Conservation (phyloP, 176 grass and related monocot genomes). For the Chrysopogon serrulatus region DNA sequence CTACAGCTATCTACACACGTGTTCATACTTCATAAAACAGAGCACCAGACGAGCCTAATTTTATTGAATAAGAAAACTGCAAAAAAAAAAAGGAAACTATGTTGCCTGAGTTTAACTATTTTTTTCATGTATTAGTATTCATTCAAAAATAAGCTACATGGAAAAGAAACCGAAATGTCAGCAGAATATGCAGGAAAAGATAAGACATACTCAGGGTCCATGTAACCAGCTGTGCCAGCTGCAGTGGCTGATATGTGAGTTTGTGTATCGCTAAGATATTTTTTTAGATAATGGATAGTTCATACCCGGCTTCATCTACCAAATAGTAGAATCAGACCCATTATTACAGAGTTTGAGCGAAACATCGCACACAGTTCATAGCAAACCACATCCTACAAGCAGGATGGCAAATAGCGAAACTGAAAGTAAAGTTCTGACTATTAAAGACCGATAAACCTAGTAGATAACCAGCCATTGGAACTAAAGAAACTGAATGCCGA, state of each 20-base stretch:
- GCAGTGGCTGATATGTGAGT: background rate
- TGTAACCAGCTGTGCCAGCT: constrained; percentile 27
- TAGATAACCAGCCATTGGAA: too few relatives aligned
- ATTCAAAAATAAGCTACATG: background rate
- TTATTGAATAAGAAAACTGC: background rate
- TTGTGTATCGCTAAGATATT: background rate
- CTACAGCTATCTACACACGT: too few relatives aligned
- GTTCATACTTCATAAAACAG: background rate
- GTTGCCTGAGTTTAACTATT: background rate
- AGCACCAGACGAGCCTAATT: background rate
- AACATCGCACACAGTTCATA: too few relatives aligned
- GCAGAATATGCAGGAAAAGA: constrained; percentile 30
- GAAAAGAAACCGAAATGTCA: background rate
- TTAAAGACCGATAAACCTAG: too few relatives aligned
- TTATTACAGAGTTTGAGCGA: too few relatives aligned
- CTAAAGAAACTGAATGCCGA: too few relatives aligned
- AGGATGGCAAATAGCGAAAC: too few relatives aligned
- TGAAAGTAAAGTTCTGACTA: too few relatives aligned
- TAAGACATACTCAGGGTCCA: constrained; percentile 50
- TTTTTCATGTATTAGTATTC: background rate
- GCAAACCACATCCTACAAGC: too few relatives aligned
- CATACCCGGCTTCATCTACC: too few relatives aligned
- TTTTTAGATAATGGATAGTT: too few relatives aligned
- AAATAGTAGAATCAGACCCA: too few relatives aligned
- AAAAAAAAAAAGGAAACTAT: background rate